Percentiles rank a stretch among this genome's conserved stretches.
Conservation (phyloP, 805 yeast genomes). For the Kazachstania taianensis region DNA sequence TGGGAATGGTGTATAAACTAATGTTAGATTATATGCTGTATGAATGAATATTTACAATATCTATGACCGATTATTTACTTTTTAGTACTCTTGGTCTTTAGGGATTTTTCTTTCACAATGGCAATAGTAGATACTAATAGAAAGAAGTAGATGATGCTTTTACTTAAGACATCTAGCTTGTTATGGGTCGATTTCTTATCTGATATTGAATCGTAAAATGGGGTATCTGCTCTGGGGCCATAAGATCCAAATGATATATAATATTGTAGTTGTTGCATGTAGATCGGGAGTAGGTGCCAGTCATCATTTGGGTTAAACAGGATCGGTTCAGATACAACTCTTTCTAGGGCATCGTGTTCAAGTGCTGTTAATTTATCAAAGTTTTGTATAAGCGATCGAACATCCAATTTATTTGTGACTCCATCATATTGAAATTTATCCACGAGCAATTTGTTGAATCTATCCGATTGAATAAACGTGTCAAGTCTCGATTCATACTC, state of each 20-base stretch:
- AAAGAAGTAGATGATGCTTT: not conserved
- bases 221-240: constrained; percentile 56
- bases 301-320: not conserved
- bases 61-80: not conserved
- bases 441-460: constrained; percentile 9
- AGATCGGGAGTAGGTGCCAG: constrained; percentile 43
- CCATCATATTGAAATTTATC: constrained; percentile 9
- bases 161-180: not conserved
- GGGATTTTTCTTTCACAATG: not conserved
- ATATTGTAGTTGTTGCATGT: constrained; percentile 47
- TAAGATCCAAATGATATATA: constrained; percentile 59
- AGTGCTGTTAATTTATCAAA: constrained; percentile 9
- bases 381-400: constrained; percentile 4
- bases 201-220: constrained; percentile 15
- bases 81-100: not conserved
- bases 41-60: not conserved
- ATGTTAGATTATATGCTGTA: not conserved
- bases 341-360: constrained; percentile 15
- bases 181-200: not conserved
- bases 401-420: constrained; percentile 1
- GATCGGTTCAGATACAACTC: constrained; percentile 16
- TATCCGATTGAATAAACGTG: constrained; percentile 10
- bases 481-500: constrained; percentile 6
- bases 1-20: not conserved
- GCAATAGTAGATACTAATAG: not conserved